Base-by-base conservation (phyloP, 345 rosid species). In the Rhizophora apiculata region DNA sequence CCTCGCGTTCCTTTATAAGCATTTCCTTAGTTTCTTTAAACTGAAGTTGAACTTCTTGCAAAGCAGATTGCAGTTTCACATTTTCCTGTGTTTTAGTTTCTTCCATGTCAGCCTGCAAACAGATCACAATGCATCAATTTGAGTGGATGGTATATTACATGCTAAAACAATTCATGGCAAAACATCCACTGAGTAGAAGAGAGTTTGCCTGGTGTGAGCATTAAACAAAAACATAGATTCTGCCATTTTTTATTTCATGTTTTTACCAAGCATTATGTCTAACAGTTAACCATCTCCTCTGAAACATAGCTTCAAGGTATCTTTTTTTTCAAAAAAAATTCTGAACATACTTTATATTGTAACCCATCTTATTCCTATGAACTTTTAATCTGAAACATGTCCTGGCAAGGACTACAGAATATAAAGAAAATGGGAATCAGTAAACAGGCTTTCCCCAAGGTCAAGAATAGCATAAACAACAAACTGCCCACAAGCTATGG, bases 51-150 rank as follows among this genome's bases (percentile, higher is more conserved):
- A 92, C 78, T 65, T 87, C 94, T 67, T 85, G 90, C 79, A 95
- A 83, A 76, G 96, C 81, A 72, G 92, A 85, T 74, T 92, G 92
- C 27, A 90, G 81, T 79, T 90, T 95, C 3, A 81, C 87, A 82
- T 86, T 89, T 70, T 95, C 99, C 80, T 89, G 97, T 19, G 81
- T 92, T 82, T 95, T 92, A 67, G 97, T 83, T 78, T 92, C 99
- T 86, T 95, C 99, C 62, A 89, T 27, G 74, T 95, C 99, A 86
- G 86, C 89, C 98, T 95, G 75, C 72, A 80, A 53, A 62, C 21
- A 1, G 43, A 30, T 61, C 20, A 37, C 3, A 24, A 21, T n/a
- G 5, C 6, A 27, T 26, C 43, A 65, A 8, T 32, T 57, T 59
- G 18, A 49, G 36, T 58, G 34, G 8, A 51, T 11, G 34, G 55